Percentiles rank a stretch among this genome's conserved stretches.
Evolutionary conservation across 1,284 basidiomycete species (phyloP).

Genomic region (Melampsora abietis-canadensis): DNA sequence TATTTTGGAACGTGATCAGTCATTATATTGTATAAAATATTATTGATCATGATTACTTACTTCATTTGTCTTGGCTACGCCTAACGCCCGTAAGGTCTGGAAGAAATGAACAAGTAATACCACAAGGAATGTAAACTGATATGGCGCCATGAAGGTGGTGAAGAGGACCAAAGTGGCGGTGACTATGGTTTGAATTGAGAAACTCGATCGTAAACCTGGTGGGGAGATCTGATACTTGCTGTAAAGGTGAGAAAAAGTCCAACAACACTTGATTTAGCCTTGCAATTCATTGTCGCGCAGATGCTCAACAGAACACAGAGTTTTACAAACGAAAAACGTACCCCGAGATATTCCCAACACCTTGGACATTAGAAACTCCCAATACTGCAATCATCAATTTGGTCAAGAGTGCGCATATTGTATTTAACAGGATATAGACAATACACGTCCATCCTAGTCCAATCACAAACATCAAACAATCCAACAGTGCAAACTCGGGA

Average conservation of each 20-base stretch:
- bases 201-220: slow-evolving; percentile 53
- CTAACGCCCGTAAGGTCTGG: slow-evolving; percentile 50
- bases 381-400: slow-evolving; percentile 1
- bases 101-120: slow-evolving; percentile 71
- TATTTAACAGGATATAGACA: slow-evolving; percentile 2
- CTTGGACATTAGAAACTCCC: background rate
- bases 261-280: background rate
- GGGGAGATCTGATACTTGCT: slow-evolving; percentile 56
- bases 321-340: background rate
- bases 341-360: background rate
- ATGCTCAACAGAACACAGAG: background rate
- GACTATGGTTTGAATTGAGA: slow-evolving; percentile 55
- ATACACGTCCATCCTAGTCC: slow-evolving; percentile 11
- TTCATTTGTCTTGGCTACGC: slow-evolving; percentile 12
- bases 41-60: background rate
- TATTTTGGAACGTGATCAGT: slow-evolving; percentile 9
- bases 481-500: slow-evolving; percentile 2
- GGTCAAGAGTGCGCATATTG: background rate
- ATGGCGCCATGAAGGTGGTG: slow-evolving; percentile 73
- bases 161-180: slow-evolving; percentile 64
- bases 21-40: background rate
- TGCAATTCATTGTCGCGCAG: background rate
- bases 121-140: slow-evolving; percentile 82
- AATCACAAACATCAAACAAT: slow-evolving; percentile 22
- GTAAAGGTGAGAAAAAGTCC: background rate